Conservation (phyloP, 1,284 basidiomycete species). For the Hemileia vastatrix region DNA sequence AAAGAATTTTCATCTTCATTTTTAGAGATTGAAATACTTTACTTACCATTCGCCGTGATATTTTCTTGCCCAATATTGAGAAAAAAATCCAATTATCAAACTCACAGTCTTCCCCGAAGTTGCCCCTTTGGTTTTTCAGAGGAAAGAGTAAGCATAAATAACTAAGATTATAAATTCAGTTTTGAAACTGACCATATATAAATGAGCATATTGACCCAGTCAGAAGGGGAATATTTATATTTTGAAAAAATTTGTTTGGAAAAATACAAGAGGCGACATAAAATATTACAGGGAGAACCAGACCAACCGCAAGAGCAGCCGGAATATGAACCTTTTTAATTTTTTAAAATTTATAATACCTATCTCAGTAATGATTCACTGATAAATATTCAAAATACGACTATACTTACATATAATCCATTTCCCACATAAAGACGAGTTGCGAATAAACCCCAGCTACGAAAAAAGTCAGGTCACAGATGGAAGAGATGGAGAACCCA, state of each 20-base stretch:
- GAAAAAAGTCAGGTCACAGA: too few relatives aligned
- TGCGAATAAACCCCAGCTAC: constrained; percentile 8
- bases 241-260: not conserved
- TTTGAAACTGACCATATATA: not conserved
- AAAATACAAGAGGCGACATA: constrained; percentile 1
- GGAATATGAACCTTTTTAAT: constrained; percentile 3
- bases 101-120: constrained; percentile 12
- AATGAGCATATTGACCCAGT: constrained; percentile 4
- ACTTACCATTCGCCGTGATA: constrained; percentile 13
- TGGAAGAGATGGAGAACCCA: too few relatives aligned
- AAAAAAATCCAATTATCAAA: constrained; percentile 11
- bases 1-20: not conserved
- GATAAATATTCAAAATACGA: too few relatives aligned
- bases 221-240: constrained; percentile 13
- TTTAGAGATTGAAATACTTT: not conserved
- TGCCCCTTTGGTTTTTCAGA: constrained; percentile 1
- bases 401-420: constrained; percentile 8
- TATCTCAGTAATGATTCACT: too few relatives aligned
- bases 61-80: constrained; percentile 20
- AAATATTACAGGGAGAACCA: constrained; percentile 1
- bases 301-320: not conserved
- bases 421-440: not conserved
- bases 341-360: too few relatives aligned
- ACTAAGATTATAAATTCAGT: not conserved
- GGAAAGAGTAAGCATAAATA: not conserved